A percentile compares a stretch with the other conserved stretches of the same genome.
Conservation (phyloP, 2,329 filamentous ascomycete species). For the Calonectria hawksworthii region DNA sequence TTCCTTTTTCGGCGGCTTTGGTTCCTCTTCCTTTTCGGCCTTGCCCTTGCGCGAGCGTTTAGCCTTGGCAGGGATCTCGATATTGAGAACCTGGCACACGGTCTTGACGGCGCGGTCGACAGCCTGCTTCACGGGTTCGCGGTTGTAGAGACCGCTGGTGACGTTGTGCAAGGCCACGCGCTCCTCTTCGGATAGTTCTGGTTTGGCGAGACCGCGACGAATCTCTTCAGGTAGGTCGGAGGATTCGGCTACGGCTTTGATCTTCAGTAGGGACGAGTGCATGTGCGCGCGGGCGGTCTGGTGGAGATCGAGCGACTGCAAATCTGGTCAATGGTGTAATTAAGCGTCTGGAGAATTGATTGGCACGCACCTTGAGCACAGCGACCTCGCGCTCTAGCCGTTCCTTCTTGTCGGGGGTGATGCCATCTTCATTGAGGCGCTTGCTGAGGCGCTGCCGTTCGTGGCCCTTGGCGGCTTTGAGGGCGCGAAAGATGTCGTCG, state of each 20-base stretch:
- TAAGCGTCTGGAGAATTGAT: neutral
- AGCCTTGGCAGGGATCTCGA: conserved; percentile 60
- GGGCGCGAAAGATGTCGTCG: conserved; percentile 73
- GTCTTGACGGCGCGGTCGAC: conserved; percentile 63
- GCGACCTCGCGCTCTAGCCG: conserved; percentile 74
- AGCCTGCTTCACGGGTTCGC: conserved; percentile 63
- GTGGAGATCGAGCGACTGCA: conserved; percentile 69
- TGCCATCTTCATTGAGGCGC: conserved; percentile 63
- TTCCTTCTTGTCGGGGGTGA: conserved; percentile 63
- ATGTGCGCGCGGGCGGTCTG: conserved; percentile 70
- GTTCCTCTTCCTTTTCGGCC: conserved; percentile 49
- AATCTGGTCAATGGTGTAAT: neutral
- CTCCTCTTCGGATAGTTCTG: conserved; percentile 67
- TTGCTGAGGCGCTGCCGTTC: conserved; percentile 83
- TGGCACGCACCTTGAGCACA: conserved; percentile 63
- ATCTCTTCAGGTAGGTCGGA: conserved; percentile 65
- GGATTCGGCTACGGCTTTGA: conserved; percentile 66
- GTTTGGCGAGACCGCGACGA: conserved; percentile 62
- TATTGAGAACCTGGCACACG: conserved; percentile 63
- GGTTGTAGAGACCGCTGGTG: conserved; percentile 69
- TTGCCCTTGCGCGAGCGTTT: conserved; percentile 51
- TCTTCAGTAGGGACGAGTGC: conserved; percentile 66
- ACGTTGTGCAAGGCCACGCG: conserved; percentile 68
- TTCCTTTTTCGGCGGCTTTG: conserved; percentile 36
- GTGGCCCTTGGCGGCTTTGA: conserved; percentile 81